phyloP scores from a whole-genome alignment of 306 rosid species.

The Vigna hirtella region DNA sequence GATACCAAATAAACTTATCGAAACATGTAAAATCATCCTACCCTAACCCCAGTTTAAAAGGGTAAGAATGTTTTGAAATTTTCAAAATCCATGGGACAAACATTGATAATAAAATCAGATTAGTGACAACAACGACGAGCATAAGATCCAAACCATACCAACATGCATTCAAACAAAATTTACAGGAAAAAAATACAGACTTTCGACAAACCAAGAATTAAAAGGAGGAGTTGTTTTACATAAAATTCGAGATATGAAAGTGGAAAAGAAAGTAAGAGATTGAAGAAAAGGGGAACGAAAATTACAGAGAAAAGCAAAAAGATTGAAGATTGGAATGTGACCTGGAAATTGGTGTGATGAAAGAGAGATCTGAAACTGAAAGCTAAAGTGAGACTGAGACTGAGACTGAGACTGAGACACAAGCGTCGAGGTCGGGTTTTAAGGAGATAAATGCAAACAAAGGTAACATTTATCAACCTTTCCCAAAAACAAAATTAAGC shows the following conservation, averaged over 20 bases:
- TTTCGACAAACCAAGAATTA: background rate
- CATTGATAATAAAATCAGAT: background rate
- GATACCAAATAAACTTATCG: background rate
- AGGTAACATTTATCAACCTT: background rate
- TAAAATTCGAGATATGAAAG: background rate
- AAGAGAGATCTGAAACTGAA: conserved; percentile 16
- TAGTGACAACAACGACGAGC: background rate
- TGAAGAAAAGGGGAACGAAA: background rate
- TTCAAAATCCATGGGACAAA: conserved; percentile 25
- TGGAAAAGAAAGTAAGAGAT: background rate
- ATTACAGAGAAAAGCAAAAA: background rate
- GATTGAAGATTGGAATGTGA: background rate
- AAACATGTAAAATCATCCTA: background rate
- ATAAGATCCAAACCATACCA: conserved; percentile 4
- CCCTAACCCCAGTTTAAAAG: conserved; percentile 14
- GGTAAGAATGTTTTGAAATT: background rate
- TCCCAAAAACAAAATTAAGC: background rate
- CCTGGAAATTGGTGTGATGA: background rate
- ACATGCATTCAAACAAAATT: background rate
- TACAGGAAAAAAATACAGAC: background rate
- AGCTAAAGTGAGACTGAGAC: background rate
- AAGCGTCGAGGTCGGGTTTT: conserved; percentile 1
- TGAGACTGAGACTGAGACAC: background rate
- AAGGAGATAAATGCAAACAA: background rate
- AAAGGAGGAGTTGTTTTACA: background rate